Evolutionary conservation across 345 rosid species (phyloP).

Genomic region (Passiflora organensis): DNA sequence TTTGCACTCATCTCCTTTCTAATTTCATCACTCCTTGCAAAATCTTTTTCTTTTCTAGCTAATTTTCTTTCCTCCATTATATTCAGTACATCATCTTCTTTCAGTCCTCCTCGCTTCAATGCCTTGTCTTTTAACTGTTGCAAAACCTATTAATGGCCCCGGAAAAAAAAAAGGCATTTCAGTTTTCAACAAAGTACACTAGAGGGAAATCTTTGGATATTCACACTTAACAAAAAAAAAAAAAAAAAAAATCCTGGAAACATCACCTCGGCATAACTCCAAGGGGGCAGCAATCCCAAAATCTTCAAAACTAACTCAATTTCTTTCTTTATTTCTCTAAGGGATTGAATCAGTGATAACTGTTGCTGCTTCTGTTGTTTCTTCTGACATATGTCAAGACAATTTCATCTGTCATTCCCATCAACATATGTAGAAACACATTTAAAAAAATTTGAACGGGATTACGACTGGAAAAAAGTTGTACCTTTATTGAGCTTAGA

Average conservation of each 20-base stretch:
- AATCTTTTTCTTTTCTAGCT: conserved; percentile 67
- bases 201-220: not conserved
- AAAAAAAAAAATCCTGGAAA: not conserved
- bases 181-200: not conserved
- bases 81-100: conserved; percentile 43
- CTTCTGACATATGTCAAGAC: conserved; percentile 44
- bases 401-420: not conserved
- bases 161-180: too few species aligned
- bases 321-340: conserved; percentile 52
- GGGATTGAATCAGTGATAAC: conserved; percentile 48
- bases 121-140: conserved; percentile 62
- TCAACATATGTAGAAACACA: too few species aligned
- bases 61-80: conserved; percentile 53
- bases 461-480: not conserved
- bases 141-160: conserved; percentile 41
- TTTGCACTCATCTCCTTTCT: conserved; percentile 53
- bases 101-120: conserved; percentile 51
- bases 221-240: not conserved
- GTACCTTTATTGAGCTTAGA: conserved; percentile 59
- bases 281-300: conserved; percentile 56
- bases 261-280: conserved; percentile 49
- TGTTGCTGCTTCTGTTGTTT: conserved; percentile 61
- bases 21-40: conserved; percentile 57
- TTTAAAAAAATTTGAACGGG: not conserved
- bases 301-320: conserved; percentile 48